Percentiles rank a stretch among this genome's conserved stretches.
These are phyloP conservation scores for Penicillium sp. DNA, from an alignment of 2,329 filamentous ascomycete genomes.

Conservation along the genomic window DNA sequence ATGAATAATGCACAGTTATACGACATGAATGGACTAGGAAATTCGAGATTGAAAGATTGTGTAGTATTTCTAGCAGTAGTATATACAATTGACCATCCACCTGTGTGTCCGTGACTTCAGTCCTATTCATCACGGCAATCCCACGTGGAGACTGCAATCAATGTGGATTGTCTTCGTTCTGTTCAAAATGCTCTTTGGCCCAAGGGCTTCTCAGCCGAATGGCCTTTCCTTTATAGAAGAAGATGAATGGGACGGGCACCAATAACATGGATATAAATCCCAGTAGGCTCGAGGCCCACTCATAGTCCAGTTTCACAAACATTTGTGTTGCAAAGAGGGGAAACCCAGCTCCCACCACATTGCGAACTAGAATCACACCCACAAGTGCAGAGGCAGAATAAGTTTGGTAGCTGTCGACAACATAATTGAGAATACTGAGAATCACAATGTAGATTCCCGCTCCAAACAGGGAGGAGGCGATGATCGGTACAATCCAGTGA, in stretches of 20 bases:
- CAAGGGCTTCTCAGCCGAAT: conserved; percentile 28
- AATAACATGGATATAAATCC: conserved; percentile 47
- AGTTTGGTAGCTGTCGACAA: conserved; percentile 73
- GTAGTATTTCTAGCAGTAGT: too few relatives aligned
- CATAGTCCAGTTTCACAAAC: conserved; percentile 44
- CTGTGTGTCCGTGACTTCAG: too few relatives aligned
- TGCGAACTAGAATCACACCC: conserved; percentile 75
- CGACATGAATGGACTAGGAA: too few relatives aligned
- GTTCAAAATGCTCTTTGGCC: conserved; percentile 37
- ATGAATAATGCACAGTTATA: too few relatives aligned
- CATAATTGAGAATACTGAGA: conserved; percentile 62
- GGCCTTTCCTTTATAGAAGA: conserved; percentile 43
- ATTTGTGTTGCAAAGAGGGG: conserved; percentile 45
- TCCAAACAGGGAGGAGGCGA: too few relatives aligned
- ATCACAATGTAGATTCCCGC: too few relatives aligned
- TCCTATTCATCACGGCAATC: background rate
- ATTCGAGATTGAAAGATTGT: too few relatives aligned
- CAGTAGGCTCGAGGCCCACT: conserved; percentile 48
- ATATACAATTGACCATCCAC: too few relatives aligned
- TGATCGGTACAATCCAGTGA: too few relatives aligned
- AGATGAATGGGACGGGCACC: conserved; percentile 48
- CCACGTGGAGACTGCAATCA: conserved; percentile 9
- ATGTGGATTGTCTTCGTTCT: conserved; percentile 36
- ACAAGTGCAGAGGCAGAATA: conserved; percentile 75
- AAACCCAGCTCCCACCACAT: conserved; percentile 57